These are phyloP conservation scores for Ploettnerulaceae sp. DNA, from an alignment of 2,329 filamentous ascomycete species.

Conservation along the genomic window DNA sequence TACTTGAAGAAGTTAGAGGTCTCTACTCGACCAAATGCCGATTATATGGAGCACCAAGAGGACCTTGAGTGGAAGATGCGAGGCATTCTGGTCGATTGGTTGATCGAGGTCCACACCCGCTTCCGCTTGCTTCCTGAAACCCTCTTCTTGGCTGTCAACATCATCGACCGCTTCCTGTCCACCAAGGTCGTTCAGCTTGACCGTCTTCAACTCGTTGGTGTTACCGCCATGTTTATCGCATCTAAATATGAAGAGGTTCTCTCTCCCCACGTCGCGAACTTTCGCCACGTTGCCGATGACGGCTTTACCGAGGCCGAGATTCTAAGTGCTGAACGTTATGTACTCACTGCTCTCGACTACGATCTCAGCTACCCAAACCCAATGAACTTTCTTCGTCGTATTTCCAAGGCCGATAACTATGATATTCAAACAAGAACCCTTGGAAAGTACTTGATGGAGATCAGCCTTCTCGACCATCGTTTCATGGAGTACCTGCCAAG, in stretches of 20 bases:
- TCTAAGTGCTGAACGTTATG: slow-evolving; percentile 91
- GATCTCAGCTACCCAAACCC: slow-evolving; percentile 98
- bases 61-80: slow-evolving; percentile 99
- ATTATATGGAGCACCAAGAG: slow-evolving; percentile 93
- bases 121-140: slow-evolving; percentile 96
- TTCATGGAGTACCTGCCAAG: slow-evolving; percentile 89
- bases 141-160: slow-evolving; percentile 93
- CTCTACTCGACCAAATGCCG: slow-evolving; percentile 75
- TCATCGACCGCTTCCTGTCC: slow-evolving; percentile 96
- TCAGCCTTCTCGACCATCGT: slow-evolving; percentile 88
- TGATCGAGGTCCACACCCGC: slow-evolving; percentile 95
- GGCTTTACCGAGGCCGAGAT: slow-evolving; percentile 95
- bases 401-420: slow-evolving; percentile 99
- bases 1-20: slow-evolving; percentile 86
- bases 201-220: slow-evolving; percentile 90
- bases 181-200: slow-evolving; percentile 94
- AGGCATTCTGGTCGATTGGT: slow-evolving; percentile 94
- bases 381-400: slow-evolving; percentile 98
- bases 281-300: slow-evolving; percentile 93
- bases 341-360: slow-evolving; percentile 87
- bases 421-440: slow-evolving; percentile 96
- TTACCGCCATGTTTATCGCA: slow-evolving; percentile 98
- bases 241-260: slow-evolving; percentile 99
- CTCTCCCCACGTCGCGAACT: slow-evolving; percentile 94
- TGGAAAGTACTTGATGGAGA: slow-evolving; percentile 97